Conservation (phyloP, 768 basidiomycete species). For the Rhodotorula diobovata region DNA sequence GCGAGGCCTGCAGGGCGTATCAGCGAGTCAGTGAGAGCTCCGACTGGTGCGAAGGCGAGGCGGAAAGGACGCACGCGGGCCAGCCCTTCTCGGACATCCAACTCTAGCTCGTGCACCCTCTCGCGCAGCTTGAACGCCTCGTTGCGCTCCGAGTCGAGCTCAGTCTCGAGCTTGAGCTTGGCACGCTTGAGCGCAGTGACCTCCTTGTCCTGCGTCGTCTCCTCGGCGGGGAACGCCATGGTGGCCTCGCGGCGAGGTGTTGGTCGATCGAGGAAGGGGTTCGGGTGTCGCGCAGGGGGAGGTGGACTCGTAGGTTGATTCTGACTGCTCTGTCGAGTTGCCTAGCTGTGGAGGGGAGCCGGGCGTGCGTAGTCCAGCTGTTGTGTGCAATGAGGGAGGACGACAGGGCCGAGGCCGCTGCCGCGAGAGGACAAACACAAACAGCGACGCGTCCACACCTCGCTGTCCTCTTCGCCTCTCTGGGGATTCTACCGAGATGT, state of each 20-base stretch:
- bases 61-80: not conserved
- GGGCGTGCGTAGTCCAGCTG: too few species aligned
- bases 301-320: not conserved
- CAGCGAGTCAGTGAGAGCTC: not conserved
- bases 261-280: not conserved
- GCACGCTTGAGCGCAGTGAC: conserved; percentile 11
- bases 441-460: too few species aligned
- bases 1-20: not conserved
- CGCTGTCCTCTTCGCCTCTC: too few species aligned
- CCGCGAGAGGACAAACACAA: too few species aligned
- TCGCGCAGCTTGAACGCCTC: conserved; percentile 3
- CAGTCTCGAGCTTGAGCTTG: conserved; percentile 14
- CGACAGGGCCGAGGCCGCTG: too few species aligned
- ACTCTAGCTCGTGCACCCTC: not conserved
- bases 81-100: conserved; percentile 1
- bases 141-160: conserved; percentile 8
- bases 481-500: too few species aligned
- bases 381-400: too few species aligned
- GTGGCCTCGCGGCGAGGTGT: not conserved
- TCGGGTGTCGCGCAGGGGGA: too few species aligned
- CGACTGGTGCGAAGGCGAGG: not conserved
- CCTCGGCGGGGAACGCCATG: conserved; percentile 1
- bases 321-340: too few species aligned
- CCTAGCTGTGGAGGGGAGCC: too few species aligned
- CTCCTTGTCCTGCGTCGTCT: conserved; percentile 10